Percentiles rank a stretch among this genome's conserved stretches.
These are phyloP conservation scores for Alternaria sp. DNA, from an alignment of 2,329 filamentous ascomycete genomes.

Conservation along the genomic window DNA sequence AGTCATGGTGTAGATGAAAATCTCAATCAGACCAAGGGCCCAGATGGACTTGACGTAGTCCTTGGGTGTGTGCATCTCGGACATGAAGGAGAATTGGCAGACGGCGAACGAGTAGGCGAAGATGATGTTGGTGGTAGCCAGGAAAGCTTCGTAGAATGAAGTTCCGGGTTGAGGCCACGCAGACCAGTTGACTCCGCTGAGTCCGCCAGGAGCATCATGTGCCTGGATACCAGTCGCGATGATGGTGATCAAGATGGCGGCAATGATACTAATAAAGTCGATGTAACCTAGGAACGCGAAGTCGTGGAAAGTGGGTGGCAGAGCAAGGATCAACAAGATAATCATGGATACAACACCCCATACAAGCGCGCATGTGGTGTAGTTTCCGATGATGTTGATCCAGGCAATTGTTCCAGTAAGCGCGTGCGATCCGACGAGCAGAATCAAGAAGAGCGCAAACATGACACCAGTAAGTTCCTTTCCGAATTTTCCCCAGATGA, in stretches of 20 bases:
- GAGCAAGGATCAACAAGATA: conserved; percentile 67
- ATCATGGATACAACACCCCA: conserved; percentile 69
- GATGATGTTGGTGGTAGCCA: conserved; percentile 46
- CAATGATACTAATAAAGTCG: conserved; percentile 71
- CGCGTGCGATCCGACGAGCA: conserved; percentile 76
- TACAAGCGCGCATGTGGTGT: conserved; percentile 68
- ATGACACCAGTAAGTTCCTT: conserved; percentile 68
- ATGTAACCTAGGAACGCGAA: conserved; percentile 65
- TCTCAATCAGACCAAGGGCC: conserved; percentile 68
- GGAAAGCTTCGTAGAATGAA: conserved; percentile 73
- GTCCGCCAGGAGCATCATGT: conserved; percentile 43
- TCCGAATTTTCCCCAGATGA: conserved; percentile 66
- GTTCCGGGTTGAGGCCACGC: conserved; percentile 43
- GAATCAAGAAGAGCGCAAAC: conserved; percentile 52
- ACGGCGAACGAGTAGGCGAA: conserved; percentile 63
- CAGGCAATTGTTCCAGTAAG: conserved; percentile 74
- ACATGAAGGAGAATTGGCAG: conserved; percentile 74
- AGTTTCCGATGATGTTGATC: conserved; percentile 70
- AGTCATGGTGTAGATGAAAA: conserved; percentile 71
- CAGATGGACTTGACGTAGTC: conserved; percentile 66
- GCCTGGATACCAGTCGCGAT: conserved; percentile 66
- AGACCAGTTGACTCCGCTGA: conserved; percentile 40
- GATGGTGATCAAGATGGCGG: conserved; percentile 74
- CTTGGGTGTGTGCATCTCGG: conserved; percentile 70
- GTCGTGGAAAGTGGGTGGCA: conserved; percentile 71